Evolutionary conservation across 371 early-diverging fungal genomes (phyloP), one percentile per base, ranked within the genome.

Genomic region (Zopfochytrium polystomum): DNA sequence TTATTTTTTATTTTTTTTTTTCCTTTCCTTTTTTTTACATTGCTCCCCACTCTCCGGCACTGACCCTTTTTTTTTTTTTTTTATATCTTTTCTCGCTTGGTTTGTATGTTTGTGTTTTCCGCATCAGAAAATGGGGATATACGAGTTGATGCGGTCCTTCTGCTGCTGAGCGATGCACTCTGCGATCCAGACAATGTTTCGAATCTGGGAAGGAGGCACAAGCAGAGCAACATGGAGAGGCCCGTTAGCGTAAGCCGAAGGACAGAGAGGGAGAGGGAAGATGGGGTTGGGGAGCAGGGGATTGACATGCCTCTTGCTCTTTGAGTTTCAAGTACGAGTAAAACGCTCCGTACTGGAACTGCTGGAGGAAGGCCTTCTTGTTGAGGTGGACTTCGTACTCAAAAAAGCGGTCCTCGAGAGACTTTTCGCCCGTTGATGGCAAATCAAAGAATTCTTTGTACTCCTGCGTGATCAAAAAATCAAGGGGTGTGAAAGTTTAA

Each of bases 81-180:
- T 42, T 42, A 42, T 11, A 13, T 42, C 11, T 13, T 42, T 13
- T 42, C n/a, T 42, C n/a, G 42, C 13, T 13, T 42, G 42, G n/a
- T 13, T 42, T 42, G 42, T 42, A 42, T 42, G 11, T 42, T 42
- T 11, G n/a, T n/a, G 13, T 42, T n/a, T 11, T 42, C 11, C 11
- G 42, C 11, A 42, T 73, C 80, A 91, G 68, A 89, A 90, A 50
- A 93, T 91, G 27, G 90, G 83, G 52, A 96, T 93, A 75, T 93
- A 96, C 68, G 87, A 91, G 78, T 84, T 86, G 76, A 97, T 92
- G 67, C 90, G 82, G 55, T 95, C 95, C 81, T 90, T 93, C 67
- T 96, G 94, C 58, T 93, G 89, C 79, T 98, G 99, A 32, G 92
- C 85, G 70, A 99, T 95, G 77, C 99, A 99, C 78, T 99, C 99